phyloP scores from a whole-genome alignment of 768 basidiomycete species.

The Rhodotorula taiwanensis region DNA sequence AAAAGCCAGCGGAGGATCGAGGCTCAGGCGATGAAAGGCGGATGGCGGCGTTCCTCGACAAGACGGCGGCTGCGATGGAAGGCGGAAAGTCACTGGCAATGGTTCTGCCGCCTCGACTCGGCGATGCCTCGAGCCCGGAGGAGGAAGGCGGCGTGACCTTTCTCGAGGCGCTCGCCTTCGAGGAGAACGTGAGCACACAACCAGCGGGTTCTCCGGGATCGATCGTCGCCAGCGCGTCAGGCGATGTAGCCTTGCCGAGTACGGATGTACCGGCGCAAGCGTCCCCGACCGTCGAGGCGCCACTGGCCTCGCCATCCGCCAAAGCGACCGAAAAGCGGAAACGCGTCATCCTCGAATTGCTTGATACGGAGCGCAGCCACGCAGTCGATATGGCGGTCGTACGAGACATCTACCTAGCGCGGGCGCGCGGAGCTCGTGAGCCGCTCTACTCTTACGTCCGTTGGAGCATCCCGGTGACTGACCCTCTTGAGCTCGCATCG shows the following conservation, averaged over 20 bases:
- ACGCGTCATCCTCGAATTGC: slow-evolving; percentile 63
- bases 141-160: background rate
- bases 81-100: slow-evolving; percentile 35
- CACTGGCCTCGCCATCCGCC: too few relatives aligned
- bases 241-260: too few relatives aligned
- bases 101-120: slow-evolving; percentile 15
- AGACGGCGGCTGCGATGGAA: slow-evolving; percentile 35
- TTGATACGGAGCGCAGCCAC: slow-evolving; percentile 92
- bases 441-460: background rate
- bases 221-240: too few relatives aligned
- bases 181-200: too few relatives aligned
- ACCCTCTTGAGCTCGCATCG: background rate
- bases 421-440: slow-evolving; percentile 27
- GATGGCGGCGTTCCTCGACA: slow-evolving; percentile 30
- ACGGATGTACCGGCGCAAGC: too few relatives aligned
- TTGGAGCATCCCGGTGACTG: background rate
- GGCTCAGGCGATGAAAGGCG: slow-evolving; percentile 10
- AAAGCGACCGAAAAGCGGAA: slow-evolving; percentile 27
- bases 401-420: slow-evolving; percentile 58
- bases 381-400: slow-evolving; percentile 94
- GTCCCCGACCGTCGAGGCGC: too few relatives aligned
- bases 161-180: slow-evolving; percentile 3
- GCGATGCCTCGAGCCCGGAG: background rate
- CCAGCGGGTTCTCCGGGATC: too few relatives aligned
- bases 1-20: background rate